These are phyloP conservation scores for Talaromyces sp. DNA, from an alignment of 2,329 filamentous ascomycete species.

Conservation along the genomic window DNA sequence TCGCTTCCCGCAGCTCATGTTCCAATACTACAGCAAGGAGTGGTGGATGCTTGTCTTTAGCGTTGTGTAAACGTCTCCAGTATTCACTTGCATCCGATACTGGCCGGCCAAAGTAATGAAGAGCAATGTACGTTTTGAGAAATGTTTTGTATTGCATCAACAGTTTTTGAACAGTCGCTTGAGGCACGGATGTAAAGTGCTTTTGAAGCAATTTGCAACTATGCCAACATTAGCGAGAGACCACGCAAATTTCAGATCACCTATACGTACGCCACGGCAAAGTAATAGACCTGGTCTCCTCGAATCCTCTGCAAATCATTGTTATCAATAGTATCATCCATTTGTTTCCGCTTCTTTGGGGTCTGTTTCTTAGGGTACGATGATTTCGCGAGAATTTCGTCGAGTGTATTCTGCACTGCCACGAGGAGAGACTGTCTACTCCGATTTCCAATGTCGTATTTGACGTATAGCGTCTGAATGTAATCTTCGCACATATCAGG, in stretches of 20 bases:
- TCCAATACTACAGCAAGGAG: constrained; percentile 4
- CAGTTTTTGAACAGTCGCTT: constrained; percentile 32
- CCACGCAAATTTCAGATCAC: not conserved
- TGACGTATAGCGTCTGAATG: constrained; percentile 35
- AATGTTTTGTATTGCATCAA: constrained; percentile 28
- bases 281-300: constrained; percentile 19
- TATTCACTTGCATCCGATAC: constrained; percentile 6
- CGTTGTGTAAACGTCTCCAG: constrained; percentile 7
- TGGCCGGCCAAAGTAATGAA: constrained; percentile 23
- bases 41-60: not conserved
- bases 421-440: not conserved
- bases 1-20: constrained; percentile 26
- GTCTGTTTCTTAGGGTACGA: constrained; percentile 41
- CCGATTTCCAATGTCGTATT: not conserved
- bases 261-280: constrained; percentile 19
- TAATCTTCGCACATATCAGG: constrained; percentile 44
- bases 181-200: constrained; percentile 36
- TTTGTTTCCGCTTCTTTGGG: constrained; percentile 32
- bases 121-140: constrained; percentile 25
- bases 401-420: constrained; percentile 31
- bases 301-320: not conserved
- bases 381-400: constrained; percentile 36
- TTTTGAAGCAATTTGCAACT: constrained; percentile 27
- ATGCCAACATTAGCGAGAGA: not conserved
- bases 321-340: not conserved